Evolutionary conservation across 495 filamentous ascomycete genomes (phyloP).

Genomic region (Penicillium samsonianum): DNA sequence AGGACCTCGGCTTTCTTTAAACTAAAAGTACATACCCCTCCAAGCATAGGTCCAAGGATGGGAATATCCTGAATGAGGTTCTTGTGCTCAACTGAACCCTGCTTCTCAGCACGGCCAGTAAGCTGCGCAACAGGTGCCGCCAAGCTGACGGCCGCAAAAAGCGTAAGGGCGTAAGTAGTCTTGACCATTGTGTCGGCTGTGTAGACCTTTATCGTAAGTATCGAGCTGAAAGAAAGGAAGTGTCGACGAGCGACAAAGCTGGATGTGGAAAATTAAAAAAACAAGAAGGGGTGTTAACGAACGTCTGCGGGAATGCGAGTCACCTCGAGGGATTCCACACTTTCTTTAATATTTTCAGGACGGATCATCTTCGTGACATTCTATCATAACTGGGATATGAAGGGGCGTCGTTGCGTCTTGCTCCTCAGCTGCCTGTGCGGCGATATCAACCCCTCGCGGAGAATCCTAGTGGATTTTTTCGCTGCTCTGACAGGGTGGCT

Average conservation of each 20-base stretch:
- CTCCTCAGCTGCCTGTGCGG: slow-evolving; percentile 7
- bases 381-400: slow-evolving; percentile 23
- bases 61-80: slow-evolving; percentile 10
- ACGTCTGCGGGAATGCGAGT: slow-evolving; percentile 25
- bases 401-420: slow-evolving; percentile 17
- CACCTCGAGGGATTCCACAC: slow-evolving; percentile 9
- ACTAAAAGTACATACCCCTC: not conserved
- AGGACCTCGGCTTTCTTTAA: not conserved
- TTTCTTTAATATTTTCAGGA: slow-evolving; percentile 16
- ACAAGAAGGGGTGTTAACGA: slow-evolving; percentile 13
- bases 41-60: slow-evolving; percentile 5
- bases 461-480: slow-evolving; percentile 15
- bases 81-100: not conserved
- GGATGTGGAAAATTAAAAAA: slow-evolving; percentile 3
- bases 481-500: slow-evolving; percentile 7
- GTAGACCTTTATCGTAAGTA: not conserved
- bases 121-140: slow-evolving; percentile 24
- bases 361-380: slow-evolving; percentile 23
- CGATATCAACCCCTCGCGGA: slow-evolving; percentile 18
- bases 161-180: slow-evolving; percentile 28
- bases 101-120: not conserved
- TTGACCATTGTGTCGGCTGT: slow-evolving; percentile 29
- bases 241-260: slow-evolving; percentile 27
- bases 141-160: slow-evolving; percentile 29
- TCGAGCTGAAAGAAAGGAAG: slow-evolving; percentile 20